Percentiles rank a stretch among this genome's conserved stretches.
Evolutionary conservation across 2,329 filamentous ascomycete genomes (phyloP).

Genomic region (Penicillium crustosum): DNA sequence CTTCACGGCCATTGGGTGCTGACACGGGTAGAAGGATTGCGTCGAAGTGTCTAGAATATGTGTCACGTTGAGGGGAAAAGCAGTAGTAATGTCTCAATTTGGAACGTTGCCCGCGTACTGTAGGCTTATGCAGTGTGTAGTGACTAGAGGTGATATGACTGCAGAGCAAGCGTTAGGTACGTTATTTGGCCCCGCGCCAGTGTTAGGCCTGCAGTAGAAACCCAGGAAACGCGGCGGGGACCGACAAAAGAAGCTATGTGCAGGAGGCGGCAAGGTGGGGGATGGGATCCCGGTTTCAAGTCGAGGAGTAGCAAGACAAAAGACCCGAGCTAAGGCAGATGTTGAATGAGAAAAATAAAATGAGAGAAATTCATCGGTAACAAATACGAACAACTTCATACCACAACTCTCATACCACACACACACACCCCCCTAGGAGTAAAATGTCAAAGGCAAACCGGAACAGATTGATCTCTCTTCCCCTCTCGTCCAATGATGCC

Average conservation of each 20-base stretch:
- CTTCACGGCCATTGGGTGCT: not conserved
- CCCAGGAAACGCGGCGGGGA: conserved; percentile 4
- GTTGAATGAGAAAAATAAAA: not conserved
- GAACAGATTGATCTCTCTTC: not conserved
- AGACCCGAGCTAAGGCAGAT: not conserved
- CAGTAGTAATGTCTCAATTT: conserved; percentile 1
- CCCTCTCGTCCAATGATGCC: not conserved
- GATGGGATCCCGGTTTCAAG: conserved; percentile 5
- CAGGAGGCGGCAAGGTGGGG: conserved; percentile 12
- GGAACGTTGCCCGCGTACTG: not conserved
- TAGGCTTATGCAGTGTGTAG: conserved; percentile 8
- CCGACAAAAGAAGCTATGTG: conserved; percentile 13
- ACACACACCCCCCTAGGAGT: not conserved
- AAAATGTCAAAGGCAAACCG: not conserved
- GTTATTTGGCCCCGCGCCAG: not conserved
- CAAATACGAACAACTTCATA: conserved; percentile 1
- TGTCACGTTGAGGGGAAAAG: conserved; percentile 6
- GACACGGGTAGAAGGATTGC: not conserved
- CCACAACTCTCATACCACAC: not conserved
- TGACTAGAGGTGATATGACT: conserved; percentile 15
- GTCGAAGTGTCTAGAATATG: conserved; percentile 8
- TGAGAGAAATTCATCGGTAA: conserved; percentile 1
- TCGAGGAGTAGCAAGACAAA: conserved; percentile 5
- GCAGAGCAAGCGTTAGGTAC: conserved; percentile 1
- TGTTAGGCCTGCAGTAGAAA: conserved; percentile 3